phyloP scores from a whole-genome alignment of 140 eudicot genomes.

The Cichorium intybus region DNA sequence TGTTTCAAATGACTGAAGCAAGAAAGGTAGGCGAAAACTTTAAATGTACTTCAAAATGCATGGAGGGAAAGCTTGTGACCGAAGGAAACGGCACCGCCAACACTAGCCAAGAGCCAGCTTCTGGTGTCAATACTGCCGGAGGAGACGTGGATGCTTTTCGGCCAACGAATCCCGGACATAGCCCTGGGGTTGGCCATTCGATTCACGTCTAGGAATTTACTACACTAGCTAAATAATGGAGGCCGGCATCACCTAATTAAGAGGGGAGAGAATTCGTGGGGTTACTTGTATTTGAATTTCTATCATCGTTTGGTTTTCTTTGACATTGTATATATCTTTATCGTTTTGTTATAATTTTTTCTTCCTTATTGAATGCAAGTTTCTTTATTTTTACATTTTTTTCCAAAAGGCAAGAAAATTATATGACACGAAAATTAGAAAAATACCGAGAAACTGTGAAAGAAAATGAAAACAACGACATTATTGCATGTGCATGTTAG shows the following conservation, averaged over 20 bases:
- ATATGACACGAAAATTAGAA: too few species aligned
- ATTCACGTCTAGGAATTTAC: slow-evolving; percentile 17
- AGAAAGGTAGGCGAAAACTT: slow-evolving; percentile 28
- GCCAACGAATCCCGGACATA: slow-evolving; percentile 47
- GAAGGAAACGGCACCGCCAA: slow-evolving; percentile 22
- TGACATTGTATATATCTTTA: slow-evolving; percentile 22
- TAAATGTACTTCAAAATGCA: neutral
- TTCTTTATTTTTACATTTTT: neutral
- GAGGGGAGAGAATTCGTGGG: slow-evolving; percentile 2
- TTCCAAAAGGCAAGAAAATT: neutral
- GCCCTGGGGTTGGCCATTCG: slow-evolving; percentile 52
- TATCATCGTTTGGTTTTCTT: neutral
- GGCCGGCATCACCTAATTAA: too few species aligned
- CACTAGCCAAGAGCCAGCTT: slow-evolving; percentile 14
- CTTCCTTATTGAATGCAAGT: neutral
- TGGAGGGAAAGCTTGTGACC: slow-evolving; percentile 4
- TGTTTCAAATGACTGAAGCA: slow-evolving; percentile 31
- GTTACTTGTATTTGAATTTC: slow-evolving; percentile 17
- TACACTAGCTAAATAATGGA: neutral
- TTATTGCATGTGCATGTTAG: too few species aligned
- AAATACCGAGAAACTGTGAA: too few species aligned
- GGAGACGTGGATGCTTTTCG: slow-evolving; percentile 40
- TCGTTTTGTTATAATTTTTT: slow-evolving; percentile 5
- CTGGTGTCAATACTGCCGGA: slow-evolving; percentile 15
- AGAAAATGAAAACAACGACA: too few species aligned